A percentile compares a stretch with the other conserved stretches of the same genome.
These are phyloP conservation scores for Aurinia saxatilis DNA, from an alignment of 345 rosid genomes.

Conservation along the genomic window DNA sequence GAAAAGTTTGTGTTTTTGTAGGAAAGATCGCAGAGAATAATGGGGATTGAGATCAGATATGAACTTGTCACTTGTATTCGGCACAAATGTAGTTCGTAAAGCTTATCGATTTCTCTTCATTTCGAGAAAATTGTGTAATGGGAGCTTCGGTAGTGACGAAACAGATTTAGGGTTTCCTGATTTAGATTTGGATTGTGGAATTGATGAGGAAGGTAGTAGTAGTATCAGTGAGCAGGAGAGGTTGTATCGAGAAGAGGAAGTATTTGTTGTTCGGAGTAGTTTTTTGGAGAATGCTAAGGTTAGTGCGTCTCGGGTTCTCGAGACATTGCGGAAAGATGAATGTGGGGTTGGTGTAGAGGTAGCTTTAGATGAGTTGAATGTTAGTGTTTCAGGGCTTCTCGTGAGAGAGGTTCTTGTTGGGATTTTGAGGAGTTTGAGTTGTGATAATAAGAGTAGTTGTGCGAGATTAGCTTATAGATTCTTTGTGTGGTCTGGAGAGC, in stretches of 20 bases:
- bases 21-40: conserved; percentile 33
- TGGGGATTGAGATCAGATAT: conserved; percentile 38
- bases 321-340: conserved; percentile 52
- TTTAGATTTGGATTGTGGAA: conserved; percentile 24
- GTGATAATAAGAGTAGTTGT: conserved; percentile 45
- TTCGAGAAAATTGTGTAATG: conserved; percentile 40
- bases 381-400: conserved; percentile 68
- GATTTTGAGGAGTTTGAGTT: conserved; percentile 43
- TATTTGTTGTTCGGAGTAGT: conserved; percentile 19
- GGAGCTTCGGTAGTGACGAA: conserved; percentile 28
- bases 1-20: neutral
- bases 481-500: conserved; percentile 67
- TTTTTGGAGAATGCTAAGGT: conserved; percentile 35
- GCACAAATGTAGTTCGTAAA: conserved; percentile 39
- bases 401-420: conserved; percentile 75
- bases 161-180: conserved; percentile 35
- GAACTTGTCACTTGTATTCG: conserved; percentile 40
- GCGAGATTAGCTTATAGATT: conserved; percentile 68
- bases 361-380: conserved; percentile 42
- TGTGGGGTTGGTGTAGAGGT: conserved; percentile 47
- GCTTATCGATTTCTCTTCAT: conserved; percentile 19
- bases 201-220: conserved; percentile 16
- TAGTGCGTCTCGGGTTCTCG: conserved; percentile 52
- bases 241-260: neutral
- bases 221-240: conserved; percentile 17